Evolutionary conservation across 1,284 basidiomycete genomes (phyloP), one percentile per base, ranked within the genome.

Genomic region (Ganoderma sinense): DNA sequence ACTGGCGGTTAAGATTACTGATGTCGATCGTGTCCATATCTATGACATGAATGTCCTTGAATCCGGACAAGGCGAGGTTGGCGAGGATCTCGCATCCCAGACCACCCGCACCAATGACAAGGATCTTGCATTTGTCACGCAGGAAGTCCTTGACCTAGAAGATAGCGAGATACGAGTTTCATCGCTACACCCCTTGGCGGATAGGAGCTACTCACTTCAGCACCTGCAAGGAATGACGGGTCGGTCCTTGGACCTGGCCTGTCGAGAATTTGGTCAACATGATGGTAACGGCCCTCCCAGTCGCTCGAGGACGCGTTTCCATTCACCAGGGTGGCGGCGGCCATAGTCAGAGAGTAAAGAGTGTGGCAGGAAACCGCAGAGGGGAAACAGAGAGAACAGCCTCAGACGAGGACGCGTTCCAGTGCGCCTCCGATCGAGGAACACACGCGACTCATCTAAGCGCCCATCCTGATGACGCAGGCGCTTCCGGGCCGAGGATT

Each of bases 11-110:
- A 75, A 99, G 87, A 79, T 99, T 99, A 77, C 96, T 98, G 77
- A 99, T 95, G 81, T 99, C 98, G 80, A 99, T 99, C 5, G 97
- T 99, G 85, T 99, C 98, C 97, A 99, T 99, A 85, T 99, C 98
- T 79, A 99, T 99, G 75, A 99, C 97, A 84, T 99, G 96, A 72
- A 99, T 98, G 78, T 99, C 94, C 79, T 93, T 94, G 89, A 99
- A 99, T 26, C 98, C 98, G 65, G 95, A 93, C 73, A 98, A 83
- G 31, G 97, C 96, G 62, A 98, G 88, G 82, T 98, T 97, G 72
- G 96, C 94, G 45, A 98, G 86, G 76, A 98, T 97, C 85, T 98
- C 96, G 83, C 97, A 98, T 39, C 97, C 97, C 59, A 98, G 84
- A 64, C 97, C 97, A 56, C 97, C 97, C 36, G 97, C 97, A 58